phyloP scores from a whole-genome alignment of 345 rosid species.

The Trapa incisa region DNA sequence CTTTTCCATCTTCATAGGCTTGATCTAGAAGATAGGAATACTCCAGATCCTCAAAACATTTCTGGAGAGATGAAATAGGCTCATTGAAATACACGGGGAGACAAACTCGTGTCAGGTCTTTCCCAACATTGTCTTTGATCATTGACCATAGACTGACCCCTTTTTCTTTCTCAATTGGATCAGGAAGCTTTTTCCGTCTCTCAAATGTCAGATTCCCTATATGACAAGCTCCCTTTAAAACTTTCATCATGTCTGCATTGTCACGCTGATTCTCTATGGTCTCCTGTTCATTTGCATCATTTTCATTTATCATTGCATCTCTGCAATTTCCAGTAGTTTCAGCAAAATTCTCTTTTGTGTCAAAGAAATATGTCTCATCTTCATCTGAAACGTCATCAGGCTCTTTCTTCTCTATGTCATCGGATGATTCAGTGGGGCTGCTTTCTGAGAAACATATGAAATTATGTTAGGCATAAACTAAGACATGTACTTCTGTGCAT shows the following conservation, averaged over 20 bases:
- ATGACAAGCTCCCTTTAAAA: constrained; percentile 16
- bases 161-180: constrained; percentile 89
- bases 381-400: constrained; percentile 78
- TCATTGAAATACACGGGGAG: constrained; percentile 97
- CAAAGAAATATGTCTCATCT: constrained; percentile 63
- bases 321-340: constrained; percentile 33
- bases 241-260: constrained; percentile 29
- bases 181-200: constrained; percentile 80
- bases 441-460: constrained; percentile 53
- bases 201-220: constrained; percentile 30
- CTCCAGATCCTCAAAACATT: constrained; percentile 92
- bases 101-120: constrained; percentile 92
- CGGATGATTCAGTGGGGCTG: constrained; percentile 96
- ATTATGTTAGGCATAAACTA: neutral
- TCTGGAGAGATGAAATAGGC: constrained; percentile 96
- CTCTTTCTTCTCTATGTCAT: constrained; percentile 85
- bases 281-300: constrained; percentile 17
- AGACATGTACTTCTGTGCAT: neutral
- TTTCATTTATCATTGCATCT: constrained; percentile 19
- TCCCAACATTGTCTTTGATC: constrained; percentile 98
- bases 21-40: constrained; percentile 81
- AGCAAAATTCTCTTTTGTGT: constrained; percentile 53
- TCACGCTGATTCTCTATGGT: constrained; percentile 13
- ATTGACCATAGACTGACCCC: constrained; percentile 98
- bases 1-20: constrained; percentile 76